Conservation (phyloP, 257 asterid genomes). For the Plantago ovata region DNA sequence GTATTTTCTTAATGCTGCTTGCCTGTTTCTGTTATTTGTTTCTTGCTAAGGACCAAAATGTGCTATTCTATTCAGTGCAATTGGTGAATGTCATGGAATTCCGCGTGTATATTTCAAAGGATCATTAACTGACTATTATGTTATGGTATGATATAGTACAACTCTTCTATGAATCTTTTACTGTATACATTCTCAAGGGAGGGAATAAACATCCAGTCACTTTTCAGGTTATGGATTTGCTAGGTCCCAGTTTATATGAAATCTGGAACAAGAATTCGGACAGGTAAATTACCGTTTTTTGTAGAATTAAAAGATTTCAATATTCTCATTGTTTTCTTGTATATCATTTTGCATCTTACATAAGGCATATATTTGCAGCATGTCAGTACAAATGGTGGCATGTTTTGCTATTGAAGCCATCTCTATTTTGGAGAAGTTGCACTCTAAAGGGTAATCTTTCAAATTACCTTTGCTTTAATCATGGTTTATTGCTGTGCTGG, state of each 20-base stretch:
- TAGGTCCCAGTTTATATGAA: slow-evolving; percentile 92
- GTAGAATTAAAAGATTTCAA: background rate
- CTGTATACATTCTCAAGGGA: background rate
- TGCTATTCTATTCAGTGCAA: slow-evolving; percentile 15
- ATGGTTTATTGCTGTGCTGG: slow-evolving; percentile 5
- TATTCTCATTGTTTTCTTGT: background rate
- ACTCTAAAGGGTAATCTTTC: slow-evolving; percentile 61
- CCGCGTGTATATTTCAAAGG: slow-evolving; percentile 51
- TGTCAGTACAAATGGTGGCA: slow-evolving; percentile 87
- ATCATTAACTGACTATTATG: slow-evolving; percentile 33
- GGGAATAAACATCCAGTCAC: slow-evolving; percentile 3
- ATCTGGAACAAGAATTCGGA: slow-evolving; percentile 74
- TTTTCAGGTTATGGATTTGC: slow-evolving; percentile 94
- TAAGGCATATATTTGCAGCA: slow-evolving; percentile 39
- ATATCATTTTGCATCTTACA: slow-evolving; percentile 14
- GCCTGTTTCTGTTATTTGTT: background rate
- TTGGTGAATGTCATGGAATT: slow-evolving; percentile 45
- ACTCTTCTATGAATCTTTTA: background rate
- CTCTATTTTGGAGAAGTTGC: slow-evolving; percentile 86
- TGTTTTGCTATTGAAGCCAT: slow-evolving; percentile 93
- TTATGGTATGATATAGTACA: slow-evolving; percentile 34
- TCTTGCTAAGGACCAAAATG: background rate
- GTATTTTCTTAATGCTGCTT: background rate
- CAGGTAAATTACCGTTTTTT: slow-evolving; percentile 38
- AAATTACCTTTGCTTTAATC: slow-evolving; percentile 1